Evolutionary conservation across 177 flowering plant genomes (phyloP).

Genomic region (Vitis hybrid): DNA sequence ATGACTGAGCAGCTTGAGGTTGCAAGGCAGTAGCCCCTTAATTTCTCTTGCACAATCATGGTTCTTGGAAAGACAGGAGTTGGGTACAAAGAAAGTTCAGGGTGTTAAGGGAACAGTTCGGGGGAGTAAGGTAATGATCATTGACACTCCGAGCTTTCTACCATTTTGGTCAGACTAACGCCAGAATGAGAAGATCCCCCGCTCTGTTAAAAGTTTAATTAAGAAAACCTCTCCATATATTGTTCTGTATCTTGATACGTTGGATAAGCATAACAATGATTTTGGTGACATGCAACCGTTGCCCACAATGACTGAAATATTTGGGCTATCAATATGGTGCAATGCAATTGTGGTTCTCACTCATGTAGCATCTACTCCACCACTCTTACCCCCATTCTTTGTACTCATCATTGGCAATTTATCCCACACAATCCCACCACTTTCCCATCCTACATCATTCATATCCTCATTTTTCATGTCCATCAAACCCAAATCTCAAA

Average conservation of each 20-base stretch:
- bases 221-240: conserved; percentile 93
- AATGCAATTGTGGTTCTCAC: conserved; percentile 96
- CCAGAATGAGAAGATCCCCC: conserved; percentile 73
- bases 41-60: conserved; percentile 96
- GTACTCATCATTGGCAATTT: no score
- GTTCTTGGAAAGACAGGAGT: conserved; percentile 95
- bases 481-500: no score
- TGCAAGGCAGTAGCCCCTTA: conserved; percentile 81
- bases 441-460: no score
- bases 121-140: conserved; percentile 85
- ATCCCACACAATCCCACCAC: no score
- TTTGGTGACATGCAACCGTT: conserved; percentile 84
- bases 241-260: conserved; percentile 88
- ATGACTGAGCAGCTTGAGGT: conserved; percentile 99
- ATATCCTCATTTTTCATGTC: no score
- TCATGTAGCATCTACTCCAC: conserved; percentile 98
- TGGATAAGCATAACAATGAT: conserved; percentile 92
- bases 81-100: conserved; percentile 94
- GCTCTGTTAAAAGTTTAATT: conserved; percentile 75
- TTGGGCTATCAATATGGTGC: conserved; percentile 94
- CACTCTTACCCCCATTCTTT: conserved; percentile 12
- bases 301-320: conserved; percentile 78
- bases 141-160: conserved; percentile 95
- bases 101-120: conserved; percentile 95
- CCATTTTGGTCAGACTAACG: conserved; percentile 81